Percentiles rank a stretch among this genome's conserved stretches.
Conservation (phyloP, 2,329 filamentous ascomycete species). For the Venturia aucupariae region DNA sequence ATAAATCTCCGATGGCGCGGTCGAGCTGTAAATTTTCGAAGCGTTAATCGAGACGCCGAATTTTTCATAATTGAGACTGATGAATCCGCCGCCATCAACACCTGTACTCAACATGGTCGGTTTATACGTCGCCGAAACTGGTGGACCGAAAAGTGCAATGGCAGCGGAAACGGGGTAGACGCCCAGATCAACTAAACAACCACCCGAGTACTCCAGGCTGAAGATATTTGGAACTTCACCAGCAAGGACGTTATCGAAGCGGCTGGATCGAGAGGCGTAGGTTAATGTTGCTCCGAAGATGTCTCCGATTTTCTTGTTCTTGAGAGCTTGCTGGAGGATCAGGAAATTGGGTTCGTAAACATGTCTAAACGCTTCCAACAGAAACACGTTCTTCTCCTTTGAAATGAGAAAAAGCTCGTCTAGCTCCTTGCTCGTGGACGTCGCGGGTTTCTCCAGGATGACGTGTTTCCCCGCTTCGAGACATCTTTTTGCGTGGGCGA, state of each 20-base stretch:
- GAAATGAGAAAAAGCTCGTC: conserved; percentile 35
- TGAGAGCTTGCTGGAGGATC: conserved; percentile 28
- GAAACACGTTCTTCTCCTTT: conserved; percentile 31
- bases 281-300: conserved; percentile 37
- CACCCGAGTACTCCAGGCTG: conserved; percentile 37
- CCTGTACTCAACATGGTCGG: conserved; percentile 36
- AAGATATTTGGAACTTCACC: conserved; percentile 42
- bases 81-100: conserved; percentile 37
- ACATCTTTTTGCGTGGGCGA: conserved; percentile 35
- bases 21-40: conserved; percentile 36
- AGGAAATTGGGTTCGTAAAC: conserved; percentile 43
- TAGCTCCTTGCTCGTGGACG: conserved; percentile 33
- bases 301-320: conserved; percentile 30
- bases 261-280: conserved; percentile 36
- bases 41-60: conserved; percentile 37
- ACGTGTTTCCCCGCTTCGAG: conserved; percentile 38
- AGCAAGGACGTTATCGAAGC: conserved; percentile 38
- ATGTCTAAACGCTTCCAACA: conserved; percentile 42
- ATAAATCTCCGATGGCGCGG: conserved; percentile 36
- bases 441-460: conserved; percentile 42
- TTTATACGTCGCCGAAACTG: conserved; percentile 32
- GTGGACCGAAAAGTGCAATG: conserved; percentile 38
- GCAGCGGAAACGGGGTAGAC: conserved; percentile 41
- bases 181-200: conserved; percentile 39
- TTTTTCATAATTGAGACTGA: conserved; percentile 34